Percentiles rank a stretch among this genome's conserved stretches.
phyloP scores from a whole-genome alignment of 129 eudicot species.

The Tanacetum coccineum region DNA sequence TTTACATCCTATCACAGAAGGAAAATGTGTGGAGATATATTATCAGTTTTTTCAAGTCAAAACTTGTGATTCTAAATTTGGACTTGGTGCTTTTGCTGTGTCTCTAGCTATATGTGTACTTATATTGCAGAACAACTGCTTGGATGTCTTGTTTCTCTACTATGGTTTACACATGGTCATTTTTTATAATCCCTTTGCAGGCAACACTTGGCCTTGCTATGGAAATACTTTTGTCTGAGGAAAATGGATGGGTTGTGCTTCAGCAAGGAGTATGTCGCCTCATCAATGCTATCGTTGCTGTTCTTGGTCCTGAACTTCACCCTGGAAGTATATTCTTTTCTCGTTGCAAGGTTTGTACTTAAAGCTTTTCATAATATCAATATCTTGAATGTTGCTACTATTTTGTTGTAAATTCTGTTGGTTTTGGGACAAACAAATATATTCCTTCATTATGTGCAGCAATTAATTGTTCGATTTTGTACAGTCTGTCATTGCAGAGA shows the following conservation, averaged over 20 bases:
- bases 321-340: constrained; percentile 98
- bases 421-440: constrained; percentile 9
- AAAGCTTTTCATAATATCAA: not conserved
- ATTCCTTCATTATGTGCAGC: constrained; percentile 14
- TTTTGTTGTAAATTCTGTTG: not conserved
- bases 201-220: constrained; percentile 91
- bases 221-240: constrained; percentile 87
- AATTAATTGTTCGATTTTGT: constrained; percentile 30
- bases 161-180: not conserved
- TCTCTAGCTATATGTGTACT: no score
- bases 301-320: constrained; percentile 95
- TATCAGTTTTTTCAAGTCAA: no score
- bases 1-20: no score
- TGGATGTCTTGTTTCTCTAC: no score
- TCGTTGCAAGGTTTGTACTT: constrained; percentile 81
- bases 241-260: constrained; percentile 90
- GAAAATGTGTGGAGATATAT: no score
- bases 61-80: no score
- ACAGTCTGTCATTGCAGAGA: constrained; percentile 94
- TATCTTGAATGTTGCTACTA: not conserved
- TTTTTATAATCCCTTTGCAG: constrained; percentile 33
- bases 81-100: no score
- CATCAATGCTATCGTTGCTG: constrained; percentile 97
- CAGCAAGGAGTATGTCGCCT: constrained; percentile 96
- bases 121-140: no score